Evolutionary conservation across 257 asterid species (phyloP).

Genomic region (Linaria vulgaris): DNA sequence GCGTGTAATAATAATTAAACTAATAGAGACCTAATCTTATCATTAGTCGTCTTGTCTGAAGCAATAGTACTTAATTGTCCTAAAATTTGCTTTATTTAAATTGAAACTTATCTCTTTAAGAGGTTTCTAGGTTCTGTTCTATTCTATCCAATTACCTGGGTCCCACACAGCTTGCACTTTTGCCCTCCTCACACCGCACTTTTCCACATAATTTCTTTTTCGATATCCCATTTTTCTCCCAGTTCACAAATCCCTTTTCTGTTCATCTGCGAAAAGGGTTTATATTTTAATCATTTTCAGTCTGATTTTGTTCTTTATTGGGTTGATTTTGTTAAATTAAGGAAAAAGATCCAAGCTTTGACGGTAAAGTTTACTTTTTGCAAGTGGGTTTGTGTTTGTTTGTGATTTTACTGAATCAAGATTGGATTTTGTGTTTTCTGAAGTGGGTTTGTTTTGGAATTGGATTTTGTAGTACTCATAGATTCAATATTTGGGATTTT

Average conservation of each 20-base stretch:
- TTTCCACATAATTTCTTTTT: too few relatives aligned
- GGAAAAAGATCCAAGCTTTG: slow-evolving; percentile 20
- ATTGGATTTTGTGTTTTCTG: background rate
- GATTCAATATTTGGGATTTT: slow-evolving; percentile 8
- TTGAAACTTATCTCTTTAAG: slow-evolving; percentile 12
- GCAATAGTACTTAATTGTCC: slow-evolving; percentile 22
- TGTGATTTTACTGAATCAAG: background rate
- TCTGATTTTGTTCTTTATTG: slow-evolving; percentile 18
- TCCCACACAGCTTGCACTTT: slow-evolving; percentile 60
- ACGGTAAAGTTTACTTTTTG: slow-evolving; percentile 16
- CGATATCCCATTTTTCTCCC: slow-evolving; percentile 8
- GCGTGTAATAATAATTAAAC: slow-evolving; percentile 13
- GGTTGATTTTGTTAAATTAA: slow-evolving; percentile 2
- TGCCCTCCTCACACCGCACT: slow-evolving; percentile 15
- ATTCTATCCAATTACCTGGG: slow-evolving; percentile 47
- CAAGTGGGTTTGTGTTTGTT: slow-evolving; percentile 29
- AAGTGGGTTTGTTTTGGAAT: slow-evolving; percentile 20
- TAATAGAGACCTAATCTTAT: slow-evolving; percentile 8
- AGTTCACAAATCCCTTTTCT: slow-evolving; percentile 23
- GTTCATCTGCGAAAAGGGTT: slow-evolving; percentile 20
- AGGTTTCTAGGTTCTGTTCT: slow-evolving; percentile 39
- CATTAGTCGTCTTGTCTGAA: background rate
- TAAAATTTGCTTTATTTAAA: background rate
- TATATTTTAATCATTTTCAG: background rate
- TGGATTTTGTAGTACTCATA: slow-evolving; percentile 13